A percentile compares a stretch with the other conserved stretches of the same genome.
Evolutionary conservation across 2,329 filamentous ascomycete genomes (phyloP).

Genomic region (Talaromyces funiculosus): DNA sequence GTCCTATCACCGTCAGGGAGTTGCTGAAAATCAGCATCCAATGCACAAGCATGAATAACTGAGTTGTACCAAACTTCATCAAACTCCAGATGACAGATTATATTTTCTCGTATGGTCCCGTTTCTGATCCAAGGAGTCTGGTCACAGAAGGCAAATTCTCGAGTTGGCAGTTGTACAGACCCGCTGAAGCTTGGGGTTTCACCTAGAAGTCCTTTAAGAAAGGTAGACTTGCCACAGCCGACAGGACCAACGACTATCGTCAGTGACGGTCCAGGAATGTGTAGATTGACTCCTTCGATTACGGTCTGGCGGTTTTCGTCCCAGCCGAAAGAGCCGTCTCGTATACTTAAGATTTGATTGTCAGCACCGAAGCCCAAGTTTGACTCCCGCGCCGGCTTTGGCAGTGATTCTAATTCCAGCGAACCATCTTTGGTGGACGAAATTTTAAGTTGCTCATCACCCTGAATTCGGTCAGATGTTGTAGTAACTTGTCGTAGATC

Average conservation of each 20-base stretch:
- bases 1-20: background rate
- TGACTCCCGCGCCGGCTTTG: background rate
- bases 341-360: background rate
- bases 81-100: background rate
- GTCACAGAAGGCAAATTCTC: background rate
- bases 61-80: background rate
- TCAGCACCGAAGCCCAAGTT: background rate
- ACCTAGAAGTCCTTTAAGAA: background rate
- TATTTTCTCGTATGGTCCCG: background rate
- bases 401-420: background rate
- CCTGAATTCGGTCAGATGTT: background rate
- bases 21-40: background rate
- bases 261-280: background rate
- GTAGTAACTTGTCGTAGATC: background rate
- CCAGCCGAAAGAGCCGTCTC: conserved; percentile 7
- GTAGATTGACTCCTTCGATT: conserved; percentile 1
- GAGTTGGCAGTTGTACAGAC: background rate
- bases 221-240: background rate
- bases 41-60: background rate
- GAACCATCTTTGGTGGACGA: background rate
- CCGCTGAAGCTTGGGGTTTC: background rate
- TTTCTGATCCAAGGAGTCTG: background rate
- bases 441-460: background rate
- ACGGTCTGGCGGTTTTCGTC: background rate
- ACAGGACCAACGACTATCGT: conserved; percentile 1